Evolutionary conservation across 2,329 filamentous ascomycete genomes (phyloP), one percentile per base, ranked within the genome.

Genomic region (Trichoderma afroharzianum): DNA sequence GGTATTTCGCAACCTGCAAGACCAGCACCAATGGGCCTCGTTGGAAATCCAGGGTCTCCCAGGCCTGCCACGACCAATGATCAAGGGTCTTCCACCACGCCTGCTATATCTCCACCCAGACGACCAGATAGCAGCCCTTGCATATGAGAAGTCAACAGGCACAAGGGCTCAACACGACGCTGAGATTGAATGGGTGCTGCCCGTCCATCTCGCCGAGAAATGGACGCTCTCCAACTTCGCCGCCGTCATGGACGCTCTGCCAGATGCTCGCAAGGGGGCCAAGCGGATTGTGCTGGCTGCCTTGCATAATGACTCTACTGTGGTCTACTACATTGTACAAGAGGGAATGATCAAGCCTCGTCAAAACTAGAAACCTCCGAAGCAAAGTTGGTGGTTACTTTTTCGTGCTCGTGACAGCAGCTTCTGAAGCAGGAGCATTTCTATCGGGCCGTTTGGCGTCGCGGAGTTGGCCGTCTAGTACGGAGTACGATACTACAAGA

Each of bases 341-440:
- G 92, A 95, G 80, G 93, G 93, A n/a, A 90, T 95, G 74, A 92
- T 95, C 68, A 96, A 95, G 83, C 93, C 93, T 28, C 86, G 93
- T 71, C 93, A 95, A 80, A 96, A 96, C 79, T 95, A 83, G 21
- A 39, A 26, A 15, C 11, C 47, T 24, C 26, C 36, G 66, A 67
- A 43, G 86, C 39, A 8, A 15, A 53, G 55, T 30, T 58, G 39
- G 18, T 18, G 57, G 14, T 32, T 15, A 24, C 32, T 15, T 30
- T 8, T 59, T 12, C 33, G 59, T 50, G 21, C 30, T 11, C n/a
- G 30, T n/a, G 18, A 26, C 15, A 26, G 30, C 21, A 69, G 36
- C 36, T 24, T 36, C 12, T 30, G 11, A 28, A 36, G 30, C n/a
- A 53, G 36, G 39, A 33, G 26, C n/a, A 33, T 62, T 26, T 62